phyloP scores from a whole-genome alignment of 306 rosid genomes.

The Potentilla sterilis region DNA sequence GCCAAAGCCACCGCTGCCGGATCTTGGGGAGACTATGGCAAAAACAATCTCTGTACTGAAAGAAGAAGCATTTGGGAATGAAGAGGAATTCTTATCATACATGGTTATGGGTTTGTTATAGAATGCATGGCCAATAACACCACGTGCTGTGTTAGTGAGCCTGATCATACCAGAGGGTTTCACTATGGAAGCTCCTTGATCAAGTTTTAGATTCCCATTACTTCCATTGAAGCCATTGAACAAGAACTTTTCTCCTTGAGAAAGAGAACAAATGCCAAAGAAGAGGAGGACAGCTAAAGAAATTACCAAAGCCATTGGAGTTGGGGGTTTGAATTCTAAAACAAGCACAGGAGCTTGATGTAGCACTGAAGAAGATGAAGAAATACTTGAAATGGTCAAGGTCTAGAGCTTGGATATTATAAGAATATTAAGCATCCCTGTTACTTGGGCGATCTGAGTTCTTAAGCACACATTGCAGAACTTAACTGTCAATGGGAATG shows the following conservation, averaged over 20 bases:
- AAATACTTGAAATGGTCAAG: constrained; percentile 13
- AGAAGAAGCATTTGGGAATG: constrained; percentile 30
- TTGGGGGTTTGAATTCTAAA: not conserved
- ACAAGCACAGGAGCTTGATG: not conserved
- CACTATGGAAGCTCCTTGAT: constrained; percentile 37
- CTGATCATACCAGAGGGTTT: constrained; percentile 35
- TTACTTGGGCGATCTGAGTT: not conserved
- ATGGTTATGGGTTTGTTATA: constrained; percentile 27
- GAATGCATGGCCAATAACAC: constrained; percentile 52
- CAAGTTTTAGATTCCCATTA: not conserved
- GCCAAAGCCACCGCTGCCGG: constrained; percentile 59
- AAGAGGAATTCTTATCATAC: constrained; percentile 15
- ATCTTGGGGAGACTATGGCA: constrained; percentile 40
- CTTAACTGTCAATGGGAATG: not conserved
- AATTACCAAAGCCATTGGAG: constrained; percentile 34
- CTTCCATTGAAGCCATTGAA: constrained; percentile 47
- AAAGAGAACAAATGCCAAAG: constrained; percentile 17
- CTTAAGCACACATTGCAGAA: no score
- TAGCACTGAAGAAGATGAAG: constrained; percentile 1
- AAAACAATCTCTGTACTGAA: constrained; percentile 67
- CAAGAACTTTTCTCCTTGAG: constrained; percentile 18
- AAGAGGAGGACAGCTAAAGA: constrained; percentile 32
- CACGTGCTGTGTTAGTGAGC: constrained; percentile 43
- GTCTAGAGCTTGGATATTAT: not conserved
- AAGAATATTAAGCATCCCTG: not conserved